Conservation (phyloP, 176 grass and related monocot species). For the Phoenix roebelenii region DNA sequence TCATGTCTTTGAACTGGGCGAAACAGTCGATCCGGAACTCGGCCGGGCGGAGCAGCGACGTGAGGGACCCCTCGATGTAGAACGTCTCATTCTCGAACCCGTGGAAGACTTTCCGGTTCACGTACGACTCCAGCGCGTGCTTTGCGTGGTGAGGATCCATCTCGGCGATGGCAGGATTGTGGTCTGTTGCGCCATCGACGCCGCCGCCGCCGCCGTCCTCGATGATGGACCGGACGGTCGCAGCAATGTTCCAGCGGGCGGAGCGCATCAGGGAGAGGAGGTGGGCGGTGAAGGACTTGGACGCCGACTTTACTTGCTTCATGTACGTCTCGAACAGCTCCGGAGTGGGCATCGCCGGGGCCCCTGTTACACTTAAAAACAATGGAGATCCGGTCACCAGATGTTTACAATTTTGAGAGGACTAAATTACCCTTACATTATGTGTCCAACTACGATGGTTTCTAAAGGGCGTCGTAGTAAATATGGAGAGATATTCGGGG, state of each 20-base stretch:
- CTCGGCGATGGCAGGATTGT: constrained; percentile 4
- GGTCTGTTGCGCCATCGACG: neutral
- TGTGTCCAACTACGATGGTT: too few species aligned
- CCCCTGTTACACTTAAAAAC: neutral
- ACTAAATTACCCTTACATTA: too few species aligned
- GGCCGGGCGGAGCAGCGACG: constrained; percentile 71
- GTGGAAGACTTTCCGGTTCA: constrained; percentile 50
- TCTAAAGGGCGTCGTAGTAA: too few species aligned
- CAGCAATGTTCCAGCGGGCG: constrained; percentile 45
- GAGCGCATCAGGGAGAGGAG: constrained; percentile 53
- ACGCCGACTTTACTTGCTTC: constrained; percentile 49
- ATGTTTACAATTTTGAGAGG: too few species aligned
- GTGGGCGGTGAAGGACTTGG: constrained; percentile 63
- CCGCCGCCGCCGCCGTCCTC: constrained; percentile 13
- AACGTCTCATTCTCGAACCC: constrained; percentile 97
- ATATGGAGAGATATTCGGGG: too few species aligned
- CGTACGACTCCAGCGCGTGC: constrained; percentile 78
- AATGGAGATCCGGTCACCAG: too few species aligned
- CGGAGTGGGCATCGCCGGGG: constrained; percentile 30
- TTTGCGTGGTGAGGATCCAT: constrained; percentile 46
- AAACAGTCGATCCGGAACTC: constrained; percentile 64
- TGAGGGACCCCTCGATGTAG: constrained; percentile 92
- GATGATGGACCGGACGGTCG: constrained; percentile 57
- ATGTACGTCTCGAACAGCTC: constrained; percentile 63
- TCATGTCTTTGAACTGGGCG: constrained; percentile 82